Evolutionary conservation across 768 basidiomycete genomes (phyloP).

Genomic region (Podaxis sp.): DNA sequence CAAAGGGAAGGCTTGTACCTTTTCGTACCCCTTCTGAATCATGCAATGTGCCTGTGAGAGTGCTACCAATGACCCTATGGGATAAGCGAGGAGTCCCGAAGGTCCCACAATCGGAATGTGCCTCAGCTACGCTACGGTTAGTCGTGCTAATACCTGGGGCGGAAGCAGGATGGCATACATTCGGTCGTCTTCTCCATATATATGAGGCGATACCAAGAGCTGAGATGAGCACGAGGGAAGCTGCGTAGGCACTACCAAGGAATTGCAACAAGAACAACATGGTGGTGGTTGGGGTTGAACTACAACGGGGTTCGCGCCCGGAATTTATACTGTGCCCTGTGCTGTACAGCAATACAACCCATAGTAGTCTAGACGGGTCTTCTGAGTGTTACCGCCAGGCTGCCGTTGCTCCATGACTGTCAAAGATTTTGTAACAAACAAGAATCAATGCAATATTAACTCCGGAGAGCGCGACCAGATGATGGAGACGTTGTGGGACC

Average conservation of each 20-base stretch:
- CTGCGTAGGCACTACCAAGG: not conserved
- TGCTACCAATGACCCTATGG: not conserved
- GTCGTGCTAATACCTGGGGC: not conserved
- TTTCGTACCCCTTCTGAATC: conserved; percentile 27
- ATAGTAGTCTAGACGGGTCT: not conserved
- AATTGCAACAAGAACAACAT: not conserved
- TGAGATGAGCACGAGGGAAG: not conserved
- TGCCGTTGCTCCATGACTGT: not conserved
- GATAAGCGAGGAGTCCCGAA: not conserved
- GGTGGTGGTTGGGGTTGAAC: not conserved
- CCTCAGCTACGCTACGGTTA: not conserved
- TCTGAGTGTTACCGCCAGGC: not conserved
- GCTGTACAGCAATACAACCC: not conserved
- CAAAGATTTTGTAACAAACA: not conserved
- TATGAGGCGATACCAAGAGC: not conserved
- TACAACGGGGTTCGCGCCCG: not conserved
- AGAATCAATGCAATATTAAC: not conserved
- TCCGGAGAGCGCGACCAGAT: not conserved
- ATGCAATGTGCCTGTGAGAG: conserved; percentile 23
- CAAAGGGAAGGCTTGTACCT: conserved; percentile 11
- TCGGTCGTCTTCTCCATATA: not conserved
- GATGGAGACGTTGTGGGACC: not conserved
- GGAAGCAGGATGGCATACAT: not conserved
- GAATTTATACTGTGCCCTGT: not conserved
- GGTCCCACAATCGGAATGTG: conserved; percentile 6